phyloP scores from a whole-genome alignment of 768 basidiomycete species.

The Podaxis sp. region DNA sequence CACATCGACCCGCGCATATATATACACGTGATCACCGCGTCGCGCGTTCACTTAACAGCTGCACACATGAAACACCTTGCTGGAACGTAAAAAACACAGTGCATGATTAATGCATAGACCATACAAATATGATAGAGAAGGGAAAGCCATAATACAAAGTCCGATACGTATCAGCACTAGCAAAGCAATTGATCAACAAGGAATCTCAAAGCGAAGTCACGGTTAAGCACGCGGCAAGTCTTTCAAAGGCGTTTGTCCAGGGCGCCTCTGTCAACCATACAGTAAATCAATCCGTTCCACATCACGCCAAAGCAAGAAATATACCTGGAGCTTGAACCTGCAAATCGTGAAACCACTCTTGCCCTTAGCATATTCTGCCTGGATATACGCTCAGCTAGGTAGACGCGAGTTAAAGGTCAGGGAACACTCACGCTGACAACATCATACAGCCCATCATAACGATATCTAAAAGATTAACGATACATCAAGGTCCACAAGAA shows the following conservation, averaged over 20 bases:
- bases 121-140: too few species aligned
- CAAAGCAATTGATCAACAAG: background rate
- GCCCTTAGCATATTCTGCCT: slow-evolving; percentile 6
- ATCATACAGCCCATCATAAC: slow-evolving; percentile 42
- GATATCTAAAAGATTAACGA: slow-evolving; percentile 31
- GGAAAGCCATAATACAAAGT: background rate
- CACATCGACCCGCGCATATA: too few species aligned
- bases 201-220: background rate
- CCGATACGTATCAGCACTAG: background rate
- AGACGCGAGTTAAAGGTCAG: background rate
- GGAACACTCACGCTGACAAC: slow-evolving; percentile 4
- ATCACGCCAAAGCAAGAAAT: background rate
- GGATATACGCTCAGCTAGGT: background rate
- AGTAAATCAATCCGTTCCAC: background rate
- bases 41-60: background rate
- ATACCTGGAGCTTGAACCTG: slow-evolving; percentile 8
- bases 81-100: background rate
- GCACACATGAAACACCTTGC: too few species aligned
- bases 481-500: background rate
- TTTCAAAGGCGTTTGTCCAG: slow-evolving; percentile 6
- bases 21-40: slow-evolving; percentile 1
- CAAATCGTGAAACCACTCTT: slow-evolving; percentile 9
- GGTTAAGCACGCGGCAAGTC: slow-evolving; percentile 1
- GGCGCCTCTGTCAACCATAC: background rate
- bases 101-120: background rate